Evolutionary conservation across 805 yeast species (phyloP), one percentile per base, ranked within the genome.

Genomic region (Saccharomycopsis oosterbeekiorum): DNA sequence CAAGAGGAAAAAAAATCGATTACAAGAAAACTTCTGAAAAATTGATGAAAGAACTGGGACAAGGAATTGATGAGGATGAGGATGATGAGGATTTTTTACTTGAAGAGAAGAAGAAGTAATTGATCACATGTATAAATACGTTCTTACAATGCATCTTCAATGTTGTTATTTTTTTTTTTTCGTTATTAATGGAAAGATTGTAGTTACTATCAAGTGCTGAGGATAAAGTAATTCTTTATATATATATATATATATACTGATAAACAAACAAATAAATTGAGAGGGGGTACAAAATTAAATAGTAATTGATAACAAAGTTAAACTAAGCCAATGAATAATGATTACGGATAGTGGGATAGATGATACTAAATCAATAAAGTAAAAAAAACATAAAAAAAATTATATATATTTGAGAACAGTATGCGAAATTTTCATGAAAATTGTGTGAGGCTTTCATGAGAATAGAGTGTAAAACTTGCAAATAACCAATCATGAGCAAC

Each of bases 1-100:
- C 97, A 8, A 82, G 97, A 67, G 96, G 97, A 15, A 87, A 85
- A 69, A 87, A 86, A 19, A 86, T 92, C 67, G 97, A 91, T 74
- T 91, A 87, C 72, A 78, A 83, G 61, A 86, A 88, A 74, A 90
- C 96, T 15, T 88, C 90, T 21, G 87, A 83, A 66, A 82, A 88
- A 70, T 73, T 89, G 68, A 84, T 81, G 59, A 75, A 74, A 62
- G 76, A 75, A 50, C 74, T 11, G 73, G 70, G 34, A 71, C 68
- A 14, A 80, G 75, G 69, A 9, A 76, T 72, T 17, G 77, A 72
- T 6, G 77, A 72, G 8, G 79, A 74, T 40, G 82, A 78, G 1
- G 85, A 79, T 34, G 79, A 77, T 58, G 80, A 71, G 17, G 85
- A 84, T 64, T 82, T 82, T 63, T 78, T 81, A 58, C 73, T 72